Evolutionary conservation across 257 asterid species (phyloP), one percentile per base, ranked within the genome.

Genomic region (Solanum chilense): DNA sequence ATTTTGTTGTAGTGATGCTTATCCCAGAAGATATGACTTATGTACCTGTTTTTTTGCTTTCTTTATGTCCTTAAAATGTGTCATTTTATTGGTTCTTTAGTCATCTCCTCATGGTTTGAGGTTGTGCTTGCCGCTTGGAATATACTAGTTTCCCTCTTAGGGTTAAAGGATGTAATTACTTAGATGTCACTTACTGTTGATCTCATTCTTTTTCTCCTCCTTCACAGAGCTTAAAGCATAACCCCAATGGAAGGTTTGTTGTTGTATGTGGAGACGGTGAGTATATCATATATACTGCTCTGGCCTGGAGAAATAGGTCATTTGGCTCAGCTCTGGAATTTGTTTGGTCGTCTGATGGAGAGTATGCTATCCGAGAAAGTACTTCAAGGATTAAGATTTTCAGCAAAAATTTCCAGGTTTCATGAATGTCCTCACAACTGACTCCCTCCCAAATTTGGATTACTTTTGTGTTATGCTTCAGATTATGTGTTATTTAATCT

Each of bases 191-290:
- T 49, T 68, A 14, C 8, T 29, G 73, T 77, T 77, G 42, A 37
- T 56, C 42, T 68, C 56, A 47, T 69, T 69, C 52, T 49, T 23
- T 66, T 18, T 71, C 45, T 88, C 42, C 60, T 25, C 52, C 12
- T 83, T 88, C 86, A 86, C 95, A 96, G 99, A 96, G 92, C 90
- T 94, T 96, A 88, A 96, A 95, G 95, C 99, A 96, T 93, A 96
- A 96, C 87, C 98, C 99, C 60, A 97, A 96, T 91, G 99, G 99
- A 85, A 91, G 99, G 93, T 96, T 97, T 83, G 99, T 97, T 49
- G 98, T 96, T 87, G 99, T 95, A 44, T 96, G 99, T 68, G 99
- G 99, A 83, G 99, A 97, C 88, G 98, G 99, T 5, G 99, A 97
- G 90, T 95, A 94, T 91, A 91, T 96, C 83, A 97, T 96, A 87